A percentile compares a stretch with the other conserved stretches of the same genome.
Evolutionary conservation across 495 filamentous ascomycete species (phyloP).

Genomic region (Geopyxis carbonaria): DNA sequence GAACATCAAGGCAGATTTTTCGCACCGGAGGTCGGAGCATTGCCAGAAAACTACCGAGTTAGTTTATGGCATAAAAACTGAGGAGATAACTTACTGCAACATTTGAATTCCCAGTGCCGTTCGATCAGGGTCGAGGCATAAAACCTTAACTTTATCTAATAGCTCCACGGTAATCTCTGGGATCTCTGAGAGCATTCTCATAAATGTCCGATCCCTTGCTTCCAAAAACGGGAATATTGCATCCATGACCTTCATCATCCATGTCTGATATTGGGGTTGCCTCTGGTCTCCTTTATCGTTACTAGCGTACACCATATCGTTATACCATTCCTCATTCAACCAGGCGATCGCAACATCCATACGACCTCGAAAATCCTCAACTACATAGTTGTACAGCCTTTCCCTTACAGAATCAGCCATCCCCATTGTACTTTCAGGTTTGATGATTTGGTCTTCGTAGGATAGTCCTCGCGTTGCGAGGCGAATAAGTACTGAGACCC

Average conservation of each 20-base stretch:
- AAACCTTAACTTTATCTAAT: slow-evolving; percentile 53
- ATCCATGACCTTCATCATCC: slow-evolving; percentile 64
- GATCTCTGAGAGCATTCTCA: slow-evolving; percentile 80
- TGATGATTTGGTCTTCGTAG: slow-evolving; percentile 5
- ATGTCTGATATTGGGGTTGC: slow-evolving; percentile 56
- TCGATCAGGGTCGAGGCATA: slow-evolving; percentile 78
- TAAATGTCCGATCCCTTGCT: slow-evolving; percentile 67
- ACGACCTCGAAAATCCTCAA: slow-evolving; percentile 76
- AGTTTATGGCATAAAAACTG: slow-evolving; percentile 27
- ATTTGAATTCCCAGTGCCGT: slow-evolving; percentile 44
- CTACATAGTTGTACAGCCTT: slow-evolving; percentile 59
- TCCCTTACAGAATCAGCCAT: slow-evolving; percentile 59
- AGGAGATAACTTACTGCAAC: slow-evolving; percentile 35
- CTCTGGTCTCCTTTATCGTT: slow-evolving; percentile 29
- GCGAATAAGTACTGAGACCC: slow-evolving; percentile 72
- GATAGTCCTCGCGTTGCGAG: slow-evolving; percentile 59
- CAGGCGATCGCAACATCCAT: slow-evolving; percentile 77
- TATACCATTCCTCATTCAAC: slow-evolving; percentile 97
- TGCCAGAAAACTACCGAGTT: slow-evolving; percentile 51
- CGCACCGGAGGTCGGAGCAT: slow-evolving; percentile 73
- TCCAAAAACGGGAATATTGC: slow-evolving; percentile 79
- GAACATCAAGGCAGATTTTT: slow-evolving; percentile 59
- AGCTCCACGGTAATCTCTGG: slow-evolving; percentile 56
- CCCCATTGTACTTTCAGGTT: slow-evolving; percentile 14
- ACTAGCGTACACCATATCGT: slow-evolving; percentile 45